Percentiles rank a stretch among this genome's conserved stretches.
phyloP scores from a whole-genome alignment of 306 rosid species.

The Chamaecrista fasciculata region DNA sequence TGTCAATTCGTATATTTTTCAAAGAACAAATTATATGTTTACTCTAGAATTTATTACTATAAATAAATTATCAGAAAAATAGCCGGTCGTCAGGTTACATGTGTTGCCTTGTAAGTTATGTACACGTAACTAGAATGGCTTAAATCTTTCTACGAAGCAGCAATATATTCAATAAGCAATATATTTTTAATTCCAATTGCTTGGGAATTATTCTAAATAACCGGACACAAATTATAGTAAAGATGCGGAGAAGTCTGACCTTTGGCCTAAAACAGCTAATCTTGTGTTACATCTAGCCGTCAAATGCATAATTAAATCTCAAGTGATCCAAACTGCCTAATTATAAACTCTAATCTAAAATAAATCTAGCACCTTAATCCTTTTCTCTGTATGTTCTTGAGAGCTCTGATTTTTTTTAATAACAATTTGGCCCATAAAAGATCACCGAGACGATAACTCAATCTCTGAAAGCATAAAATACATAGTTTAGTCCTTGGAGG shows the following conservation, averaged over 20 bases:
- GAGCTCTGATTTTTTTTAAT: not conserved
- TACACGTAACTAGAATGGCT: not conserved
- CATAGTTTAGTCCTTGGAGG: no score
- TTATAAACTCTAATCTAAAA: not conserved
- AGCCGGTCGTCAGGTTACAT: no score
- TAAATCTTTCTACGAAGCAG: not conserved
- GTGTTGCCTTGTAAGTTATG: not conserved
- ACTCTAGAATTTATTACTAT: no score
- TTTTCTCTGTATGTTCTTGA: not conserved
- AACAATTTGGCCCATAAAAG: no score
- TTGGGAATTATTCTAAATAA: not conserved
- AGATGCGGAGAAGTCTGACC: not conserved
- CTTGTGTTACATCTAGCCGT: not conserved
- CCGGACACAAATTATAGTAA: not conserved
- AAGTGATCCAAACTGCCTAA: not conserved
- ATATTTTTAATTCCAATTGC: not conserved
- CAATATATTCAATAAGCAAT: not conserved
- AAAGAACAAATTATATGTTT: no score
- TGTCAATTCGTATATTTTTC: no score
- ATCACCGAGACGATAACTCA: no score
- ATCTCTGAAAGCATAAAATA: no score
- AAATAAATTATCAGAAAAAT: no score
- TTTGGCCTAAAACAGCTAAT: not conserved
- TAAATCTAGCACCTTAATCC: not conserved
- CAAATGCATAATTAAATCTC: not conserved